Evolutionary conservation across 148 eudicot species (phyloP), one percentile per base, ranked within the genome.

Genomic region (Vaccinium darrowii): DNA sequence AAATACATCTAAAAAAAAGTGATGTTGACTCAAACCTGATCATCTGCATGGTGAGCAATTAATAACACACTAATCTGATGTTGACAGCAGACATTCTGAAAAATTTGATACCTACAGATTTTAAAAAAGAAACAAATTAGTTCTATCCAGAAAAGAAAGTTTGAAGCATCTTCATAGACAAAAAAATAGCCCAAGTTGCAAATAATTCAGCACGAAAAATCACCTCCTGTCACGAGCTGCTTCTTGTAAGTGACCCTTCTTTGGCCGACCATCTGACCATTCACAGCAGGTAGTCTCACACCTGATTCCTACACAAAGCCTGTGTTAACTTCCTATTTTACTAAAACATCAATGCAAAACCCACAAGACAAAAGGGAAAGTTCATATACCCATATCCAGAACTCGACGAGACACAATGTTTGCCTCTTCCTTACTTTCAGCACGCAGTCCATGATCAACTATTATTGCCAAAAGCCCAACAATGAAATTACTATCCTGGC

Each of bases 31-130:
- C 91, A 88, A 56, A 97, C 99, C 99, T 97, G 99, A 88, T 95
- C 99, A 90, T 97, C 98, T 16, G 96, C 98, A 89, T 97, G 99
- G 87, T 97, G 99, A 62, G 98, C 99, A 84, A 92, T 87, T 84
- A 97, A 90, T 84, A 97, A 74, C 51, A 89, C 93, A 72, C 91
- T 92, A 80, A 95, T 91, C 86, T 89, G 91, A 47, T 93, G 89
- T 60, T 82, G 82, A 27, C 87, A 79, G 84, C 99, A 97, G 73
- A 93, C 87, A 78, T 91, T 87, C 52, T 85, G 91, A 27, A 97
- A 92, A 79, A 79, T 88, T 82, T 89, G 86, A 89, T 97, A 95
- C 93, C 99, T 97, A 79, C 36, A 71, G 60, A 85, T 63, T 79
- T 81, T 7, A 11, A 65, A 51, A 19, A 84, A 49, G 67, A 83